Percentiles rank a stretch among this genome's conserved stretches.
These are phyloP conservation scores for Juncus inflexus DNA, from an alignment of 176 grass and related monocot genomes.

Conservation along the genomic window DNA sequence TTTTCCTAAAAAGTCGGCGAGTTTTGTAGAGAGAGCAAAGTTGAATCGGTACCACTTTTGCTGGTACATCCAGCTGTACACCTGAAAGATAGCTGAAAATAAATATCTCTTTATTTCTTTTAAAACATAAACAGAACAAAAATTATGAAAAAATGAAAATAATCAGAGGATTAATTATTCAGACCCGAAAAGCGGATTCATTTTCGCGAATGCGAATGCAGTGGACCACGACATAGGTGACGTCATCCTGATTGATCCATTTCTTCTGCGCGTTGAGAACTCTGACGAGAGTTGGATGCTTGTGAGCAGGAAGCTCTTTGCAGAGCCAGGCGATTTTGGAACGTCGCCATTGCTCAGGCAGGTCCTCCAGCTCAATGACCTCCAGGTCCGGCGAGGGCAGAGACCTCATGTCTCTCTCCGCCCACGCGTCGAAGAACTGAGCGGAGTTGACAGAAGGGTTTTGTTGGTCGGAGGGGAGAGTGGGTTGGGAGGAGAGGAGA, in stretches of 20 bases:
- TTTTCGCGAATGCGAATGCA: conserved; percentile 89
- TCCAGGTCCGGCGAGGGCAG: conserved; percentile 56
- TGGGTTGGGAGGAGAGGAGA: conserved; percentile 15
- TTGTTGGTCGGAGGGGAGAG: conserved; percentile 20
- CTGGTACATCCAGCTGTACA: conserved; percentile 81
- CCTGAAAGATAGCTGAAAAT: conserved; percentile 52
- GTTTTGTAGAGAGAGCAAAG: conserved; percentile 72
- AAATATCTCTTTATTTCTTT: not conserved
- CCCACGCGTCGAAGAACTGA: conserved; percentile 33
- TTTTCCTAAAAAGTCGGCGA: conserved; percentile 79
- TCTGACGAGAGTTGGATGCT: conserved; percentile 78
- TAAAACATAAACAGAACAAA: not conserved
- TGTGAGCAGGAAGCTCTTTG: conserved; percentile 97
- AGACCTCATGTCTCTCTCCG: conserved; percentile 40
- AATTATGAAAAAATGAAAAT: not conserved
- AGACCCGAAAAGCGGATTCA: conserved; percentile 76
- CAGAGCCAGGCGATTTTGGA: conserved; percentile 95
- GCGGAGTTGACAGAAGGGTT: conserved; percentile 32
- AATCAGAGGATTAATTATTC: conserved; percentile 18
- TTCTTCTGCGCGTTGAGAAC: conserved; percentile 97
- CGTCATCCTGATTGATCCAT: conserved; percentile 85
- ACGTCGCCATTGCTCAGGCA: conserved; percentile 92
- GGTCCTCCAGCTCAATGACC: conserved; percentile 73
- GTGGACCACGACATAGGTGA: conserved; percentile 77
- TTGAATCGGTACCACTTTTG: conserved; percentile 89